These are phyloP conservation scores for Neurospora hispaniola DNA, from an alignment of 495 filamentous ascomycete genomes.

Conservation along the genomic window DNA sequence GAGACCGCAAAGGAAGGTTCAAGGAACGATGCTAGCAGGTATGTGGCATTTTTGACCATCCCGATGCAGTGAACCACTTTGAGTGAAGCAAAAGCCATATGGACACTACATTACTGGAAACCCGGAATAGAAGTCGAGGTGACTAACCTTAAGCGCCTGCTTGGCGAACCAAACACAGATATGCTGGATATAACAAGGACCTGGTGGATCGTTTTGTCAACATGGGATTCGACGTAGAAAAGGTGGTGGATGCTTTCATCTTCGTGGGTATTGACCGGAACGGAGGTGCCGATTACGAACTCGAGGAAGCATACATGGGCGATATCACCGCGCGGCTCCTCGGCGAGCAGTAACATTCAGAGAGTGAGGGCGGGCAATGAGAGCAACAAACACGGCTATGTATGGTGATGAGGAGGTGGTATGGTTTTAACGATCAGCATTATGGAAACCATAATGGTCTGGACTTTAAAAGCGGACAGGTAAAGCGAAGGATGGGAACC, in stretches of 20 bases:
- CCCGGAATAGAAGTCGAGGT: neutral
- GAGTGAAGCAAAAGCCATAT: neutral
- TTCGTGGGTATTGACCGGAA: constrained; percentile 71
- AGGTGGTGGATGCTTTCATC: constrained; percentile 76
- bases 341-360: constrained; percentile 48
- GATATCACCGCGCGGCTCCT: constrained; percentile 80
- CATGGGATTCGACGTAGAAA: constrained; percentile 92
- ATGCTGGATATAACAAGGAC: constrained; percentile 79
- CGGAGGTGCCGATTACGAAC: constrained; percentile 66
- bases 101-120: neutral
- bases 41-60: constrained; percentile 1
- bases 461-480: neutral
- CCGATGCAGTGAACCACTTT: neutral
- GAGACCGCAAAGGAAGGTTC: constrained; percentile 2
- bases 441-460: neutral
- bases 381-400: neutral
- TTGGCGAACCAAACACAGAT: constrained; percentile 37
- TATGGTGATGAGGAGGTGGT: neutral
- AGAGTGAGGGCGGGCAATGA: neutral
- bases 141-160: neutral
- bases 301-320: constrained; percentile 79
- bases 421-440: neutral
- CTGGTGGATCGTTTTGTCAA: constrained; percentile 79
- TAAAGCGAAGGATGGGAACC: neutral
- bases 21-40: constrained; percentile 30